These are phyloP conservation scores for Apiotrichum sp. DNA, from an alignment of 1,284 basidiomycete genomes.

Conservation along the genomic window DNA sequence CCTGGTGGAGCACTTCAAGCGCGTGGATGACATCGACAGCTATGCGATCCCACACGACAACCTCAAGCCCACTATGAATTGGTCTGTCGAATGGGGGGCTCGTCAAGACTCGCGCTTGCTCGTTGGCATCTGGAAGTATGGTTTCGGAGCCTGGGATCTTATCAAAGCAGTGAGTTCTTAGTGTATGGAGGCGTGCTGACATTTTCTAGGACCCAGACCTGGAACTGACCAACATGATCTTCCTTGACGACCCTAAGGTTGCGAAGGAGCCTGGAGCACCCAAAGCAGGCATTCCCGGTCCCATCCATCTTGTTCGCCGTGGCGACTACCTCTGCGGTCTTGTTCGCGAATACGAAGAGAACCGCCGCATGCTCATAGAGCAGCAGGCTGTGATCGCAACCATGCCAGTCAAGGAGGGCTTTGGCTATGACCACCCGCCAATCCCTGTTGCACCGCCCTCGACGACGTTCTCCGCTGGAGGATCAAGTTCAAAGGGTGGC, in stretches of 20 bases:
- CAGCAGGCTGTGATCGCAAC: slow-evolving; percentile 53
- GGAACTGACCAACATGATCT: slow-evolving; percentile 87
- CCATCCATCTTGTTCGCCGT: slow-evolving; percentile 93
- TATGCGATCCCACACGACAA: slow-evolving; percentile 88
- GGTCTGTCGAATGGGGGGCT: slow-evolving; percentile 92
- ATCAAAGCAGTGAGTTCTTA: slow-evolving; percentile 52
- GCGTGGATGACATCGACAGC: slow-evolving; percentile 61
- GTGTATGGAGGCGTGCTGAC: slow-evolving; percentile 4
- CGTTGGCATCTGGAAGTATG: slow-evolving; percentile 86
- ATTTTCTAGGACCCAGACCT: slow-evolving; percentile 70
- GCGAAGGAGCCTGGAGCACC: slow-evolving; percentile 33
- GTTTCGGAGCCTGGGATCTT: slow-evolving; percentile 94
- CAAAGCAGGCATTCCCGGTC: slow-evolving; percentile 67
- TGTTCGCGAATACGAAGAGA: slow-evolving; percentile 87
- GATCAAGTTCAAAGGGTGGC: not conserved
- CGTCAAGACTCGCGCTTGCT: slow-evolving; percentile 90
- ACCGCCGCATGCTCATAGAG: slow-evolving; percentile 61
- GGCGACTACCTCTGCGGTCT: slow-evolving; percentile 85
- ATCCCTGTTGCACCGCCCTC: slow-evolving; percentile 12
- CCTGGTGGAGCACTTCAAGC: slow-evolving; percentile 70
- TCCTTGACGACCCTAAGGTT: slow-evolving; percentile 91
- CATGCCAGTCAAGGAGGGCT: slow-evolving; percentile 42
- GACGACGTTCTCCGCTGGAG: not conserved
- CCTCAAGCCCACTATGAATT: slow-evolving; percentile 87
- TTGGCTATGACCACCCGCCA: slow-evolving; percentile 37